phyloP scores from a whole-genome alignment of 306 rosid species.

The Ceratonia siliqua region DNA sequence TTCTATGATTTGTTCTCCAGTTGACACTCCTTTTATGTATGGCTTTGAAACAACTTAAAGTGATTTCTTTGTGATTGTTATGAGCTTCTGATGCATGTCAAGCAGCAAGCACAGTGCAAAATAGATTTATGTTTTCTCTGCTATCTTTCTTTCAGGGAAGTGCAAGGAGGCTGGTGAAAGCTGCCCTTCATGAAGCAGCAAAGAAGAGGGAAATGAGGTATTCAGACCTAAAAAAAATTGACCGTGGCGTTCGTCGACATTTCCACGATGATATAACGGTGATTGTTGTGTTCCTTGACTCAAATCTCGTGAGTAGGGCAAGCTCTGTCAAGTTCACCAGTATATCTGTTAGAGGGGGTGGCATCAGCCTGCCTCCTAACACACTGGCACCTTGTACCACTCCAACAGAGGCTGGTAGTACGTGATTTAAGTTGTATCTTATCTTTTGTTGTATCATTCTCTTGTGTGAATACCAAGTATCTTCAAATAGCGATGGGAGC shows the following conservation, averaged over 20 bases:
- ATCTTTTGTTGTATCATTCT: slow-evolving; percentile 52
- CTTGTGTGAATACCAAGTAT: slow-evolving; percentile 85
- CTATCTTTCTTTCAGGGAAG: slow-evolving; percentile 76
- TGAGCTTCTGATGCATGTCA: neutral
- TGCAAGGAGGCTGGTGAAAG: slow-evolving; percentile 84
- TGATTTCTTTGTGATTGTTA: neutral
- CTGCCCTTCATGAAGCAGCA: slow-evolving; percentile 74
- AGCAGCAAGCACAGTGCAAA: neutral
- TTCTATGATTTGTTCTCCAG: neutral
- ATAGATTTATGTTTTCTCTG: slow-evolving; percentile 15
- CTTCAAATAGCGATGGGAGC: slow-evolving; percentile 58
- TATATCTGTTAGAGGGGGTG: slow-evolving; percentile 87
- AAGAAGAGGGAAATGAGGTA: slow-evolving; percentile 99
- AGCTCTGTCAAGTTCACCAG: slow-evolving; percentile 65
- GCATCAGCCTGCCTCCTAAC: slow-evolving; percentile 69
- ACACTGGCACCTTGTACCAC: slow-evolving; percentile 72
- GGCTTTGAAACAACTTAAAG: neutral
- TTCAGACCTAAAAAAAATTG: slow-evolving; percentile 93
- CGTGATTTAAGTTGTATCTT: slow-evolving; percentile 51
- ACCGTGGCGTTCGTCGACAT: slow-evolving; percentile 96
- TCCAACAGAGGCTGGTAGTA: slow-evolving; percentile 55
- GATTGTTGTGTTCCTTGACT: slow-evolving; percentile 80
- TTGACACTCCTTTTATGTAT: neutral
- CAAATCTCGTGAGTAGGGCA: slow-evolving; percentile 72
- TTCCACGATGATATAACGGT: slow-evolving; percentile 98